Evolutionary conservation across 345 rosid genomes (phyloP).

Genomic region (Physaria fendleri): DNA sequence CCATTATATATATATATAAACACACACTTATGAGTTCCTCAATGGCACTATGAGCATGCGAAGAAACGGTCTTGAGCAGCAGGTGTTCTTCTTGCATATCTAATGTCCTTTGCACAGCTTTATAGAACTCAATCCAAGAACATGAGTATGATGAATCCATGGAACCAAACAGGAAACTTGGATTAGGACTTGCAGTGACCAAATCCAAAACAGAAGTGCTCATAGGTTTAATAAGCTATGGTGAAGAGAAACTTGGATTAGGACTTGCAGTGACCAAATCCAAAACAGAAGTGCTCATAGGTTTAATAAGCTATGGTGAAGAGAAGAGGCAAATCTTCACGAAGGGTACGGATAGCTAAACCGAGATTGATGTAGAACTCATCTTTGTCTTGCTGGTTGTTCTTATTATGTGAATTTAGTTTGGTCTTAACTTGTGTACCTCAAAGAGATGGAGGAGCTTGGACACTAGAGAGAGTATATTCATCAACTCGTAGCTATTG

Average conservation of each 20-base stretch:
- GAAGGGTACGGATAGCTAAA: conserved; percentile 75
- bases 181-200: conserved; percentile 81
- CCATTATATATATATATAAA: conserved; percentile 24
- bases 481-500: background rate
- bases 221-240: too few species aligned
- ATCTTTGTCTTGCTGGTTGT: conserved; percentile 39
- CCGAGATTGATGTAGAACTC: conserved; percentile 80
- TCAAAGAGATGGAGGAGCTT: conserved; percentile 37
- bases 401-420: conserved; percentile 28
- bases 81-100: conserved; percentile 38
- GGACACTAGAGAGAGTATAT: conserved; percentile 15
- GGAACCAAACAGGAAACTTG: conserved; percentile 63
- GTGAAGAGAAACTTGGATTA: conserved; percentile 77
- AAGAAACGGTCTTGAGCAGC: conserved; percentile 45
- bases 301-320: conserved; percentile 70
- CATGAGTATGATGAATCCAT: conserved; percentile 46
- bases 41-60: conserved; percentile 55
- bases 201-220: conserved; percentile 74
- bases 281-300: conserved; percentile 73
- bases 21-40: conserved; percentile 1
- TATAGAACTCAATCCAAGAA: conserved; percentile 68
- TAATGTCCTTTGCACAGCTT: conserved; percentile 54
- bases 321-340: conserved; percentile 75
- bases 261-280: conserved; percentile 85
- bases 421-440: conserved; percentile 36